Evolutionary conservation across 2,329 filamentous ascomycete species (phyloP), one percentile per base, ranked within the genome.

Genomic region (Trichophyton mentagrophytes): DNA sequence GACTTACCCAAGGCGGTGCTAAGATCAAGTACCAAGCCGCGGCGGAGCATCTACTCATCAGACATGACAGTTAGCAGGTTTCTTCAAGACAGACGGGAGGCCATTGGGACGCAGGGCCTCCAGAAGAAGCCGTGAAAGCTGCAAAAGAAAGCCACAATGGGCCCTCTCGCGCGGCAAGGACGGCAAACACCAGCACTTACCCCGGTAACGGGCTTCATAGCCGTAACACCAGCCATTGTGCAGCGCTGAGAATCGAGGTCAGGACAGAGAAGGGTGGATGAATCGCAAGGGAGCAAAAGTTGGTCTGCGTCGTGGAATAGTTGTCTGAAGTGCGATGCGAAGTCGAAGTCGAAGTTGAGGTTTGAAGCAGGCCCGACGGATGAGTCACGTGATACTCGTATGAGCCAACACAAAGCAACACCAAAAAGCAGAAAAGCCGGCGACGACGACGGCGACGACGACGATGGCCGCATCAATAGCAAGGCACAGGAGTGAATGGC

Each of bases 11-110:
- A 76, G 66, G 83, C 82, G 71, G 85, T 82, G 69, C 81, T 83
- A 69, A 87, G 76, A 74, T 87, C 84, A 67, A 87, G 78, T 67
- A 87, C 83, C 63, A 87, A 77, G 70, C 78, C 79, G 72, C 82
- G 79, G 73, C 82, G 82, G 76, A 87, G 82, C 80, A 85, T 85
- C 83, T 85, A 69, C 22, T 64, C 71, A 38, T 65, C 61, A 36
- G 60, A 9, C 40, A 63, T 30, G 36, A 4, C 9, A n/a, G 22
- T 60, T 38, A 42, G 36, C 22, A 44, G 25, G 33, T 15, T 20
- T 38, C 33, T 38, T 38, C 33, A 38, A 3, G 15, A 55, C 20
- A 33, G 27, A 11, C 15, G 22, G 20, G 7, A 8, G 30, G 22
- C 25, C n/a, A 13, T 20, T 38, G 42, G 15, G 22, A 47, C 9